Evolutionary conservation across 306 rosid species (phyloP), one percentile per base, ranked within the genome.

Genomic region (Erythrophleum fordii): DNA sequence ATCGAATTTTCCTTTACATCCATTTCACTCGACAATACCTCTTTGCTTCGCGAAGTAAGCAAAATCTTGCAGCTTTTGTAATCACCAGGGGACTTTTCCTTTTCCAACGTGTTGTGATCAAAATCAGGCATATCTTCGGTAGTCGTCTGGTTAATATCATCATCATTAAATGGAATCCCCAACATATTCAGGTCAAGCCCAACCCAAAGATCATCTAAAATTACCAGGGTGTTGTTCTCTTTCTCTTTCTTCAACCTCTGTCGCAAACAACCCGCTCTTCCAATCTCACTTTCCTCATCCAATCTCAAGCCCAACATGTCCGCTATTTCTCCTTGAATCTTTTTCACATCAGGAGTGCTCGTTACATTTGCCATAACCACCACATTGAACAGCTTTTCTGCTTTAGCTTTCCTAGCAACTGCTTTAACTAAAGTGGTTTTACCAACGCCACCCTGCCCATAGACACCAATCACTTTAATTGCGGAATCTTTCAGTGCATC

Each of bases 381-480:
- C 1, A 45, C 58, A 5, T 72, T 8, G 17, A 83, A 66, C 39
- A 46, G 26, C 28, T 67, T 53, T 6, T 11, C 79, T 39, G 64
- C n/a, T 0, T 2, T 37, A 17, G 72, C 60, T 26, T 59, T n/a
- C 37, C 41, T 69, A 2, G 48, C 82, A 26, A 82, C 34, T 37
- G 60, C 42, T 71, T 60, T 82, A 5, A 77, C 74, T 5, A 77
- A 49, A 49, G 82, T 71, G 11, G 82, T 77, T 61, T 82, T 82
- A 8, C 85, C 85, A 28, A 77, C 78, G 16, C 85, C 85, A 18
- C 73, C 78, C 11, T 2, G 26, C 23, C 85, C 82, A 69, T 9
- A 10, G 14, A 55, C 20, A 8, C 61, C 61, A 22, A 55, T 22
- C 61, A 22, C 20, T 55, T 8, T 55, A 55, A 9, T 10, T 22